Evolutionary conservation across 2,329 filamentous ascomycete genomes (phyloP).

Genomic region (Colletotrichum viniferum): DNA sequence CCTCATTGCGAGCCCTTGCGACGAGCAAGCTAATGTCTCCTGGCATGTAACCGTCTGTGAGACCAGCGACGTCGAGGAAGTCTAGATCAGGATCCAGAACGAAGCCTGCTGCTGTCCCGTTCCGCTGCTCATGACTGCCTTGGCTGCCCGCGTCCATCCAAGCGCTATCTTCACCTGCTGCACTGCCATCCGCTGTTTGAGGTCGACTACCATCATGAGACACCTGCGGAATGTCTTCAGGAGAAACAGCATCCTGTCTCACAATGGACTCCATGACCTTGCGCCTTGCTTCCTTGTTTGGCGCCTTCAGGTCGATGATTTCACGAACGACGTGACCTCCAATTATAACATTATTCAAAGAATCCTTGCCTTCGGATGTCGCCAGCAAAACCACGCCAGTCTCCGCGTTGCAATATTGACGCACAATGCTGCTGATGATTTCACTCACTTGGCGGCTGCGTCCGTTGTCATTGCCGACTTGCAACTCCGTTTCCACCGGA

Average conservation of each 20-base stretch:
- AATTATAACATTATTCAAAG: slow-evolving; percentile 86
- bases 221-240: slow-evolving; percentile 36
- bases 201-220: slow-evolving; percentile 56
- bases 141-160: slow-evolving; percentile 80
- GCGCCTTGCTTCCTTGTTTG: slow-evolving; percentile 87
- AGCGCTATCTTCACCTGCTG: slow-evolving; percentile 56
- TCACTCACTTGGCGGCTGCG: slow-evolving; percentile 93
- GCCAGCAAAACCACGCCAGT: slow-evolving; percentile 86
- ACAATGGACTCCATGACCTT: slow-evolving; percentile 84
- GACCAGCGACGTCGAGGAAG: slow-evolving; percentile 88
- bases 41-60: slow-evolving; percentile 98
- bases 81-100: slow-evolving; percentile 79
- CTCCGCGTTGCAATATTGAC: slow-evolving; percentile 80
- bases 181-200: slow-evolving; percentile 59
- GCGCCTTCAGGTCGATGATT: slow-evolving; percentile 86
- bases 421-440: slow-evolving; percentile 79
- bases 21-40: slow-evolving; percentile 88
- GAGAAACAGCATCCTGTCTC: slow-evolving; percentile 52
- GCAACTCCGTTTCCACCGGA: slow-evolving; percentile 90
- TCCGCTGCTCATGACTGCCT: slow-evolving; percentile 45
- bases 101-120: slow-evolving; percentile 63
- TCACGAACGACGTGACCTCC: slow-evolving; percentile 92
- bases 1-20: slow-evolving; percentile 87
- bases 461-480: slow-evolving; percentile 92
- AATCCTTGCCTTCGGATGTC: slow-evolving; percentile 92